A percentile compares a stretch with the other conserved stretches of the same genome.
Conservation (phyloP, 495 filamentous ascomycete species). For the Darksidea phi region DNA sequence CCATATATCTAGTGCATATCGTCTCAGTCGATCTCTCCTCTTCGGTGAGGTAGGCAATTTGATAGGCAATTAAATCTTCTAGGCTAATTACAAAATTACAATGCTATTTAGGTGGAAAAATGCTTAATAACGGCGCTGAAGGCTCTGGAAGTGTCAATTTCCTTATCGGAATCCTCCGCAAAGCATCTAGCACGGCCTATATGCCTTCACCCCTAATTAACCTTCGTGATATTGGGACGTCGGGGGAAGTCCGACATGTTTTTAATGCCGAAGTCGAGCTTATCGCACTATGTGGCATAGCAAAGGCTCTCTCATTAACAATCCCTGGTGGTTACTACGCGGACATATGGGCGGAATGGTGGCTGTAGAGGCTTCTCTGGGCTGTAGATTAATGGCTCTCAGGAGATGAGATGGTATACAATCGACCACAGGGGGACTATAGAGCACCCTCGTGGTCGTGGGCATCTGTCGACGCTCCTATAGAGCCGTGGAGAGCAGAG, state of each 20-base stretch:
- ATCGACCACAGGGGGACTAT: not conserved
- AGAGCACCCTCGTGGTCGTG: not conserved
- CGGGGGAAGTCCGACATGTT: not conserved
- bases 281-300: not conserved
- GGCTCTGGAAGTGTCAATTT: not conserved
- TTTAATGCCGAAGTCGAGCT: not conserved
- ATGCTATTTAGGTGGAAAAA: too few species aligned
- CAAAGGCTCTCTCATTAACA: not conserved
- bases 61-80: not conserved
- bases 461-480: not conserved
- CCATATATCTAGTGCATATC: not conserved
- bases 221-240: not conserved
- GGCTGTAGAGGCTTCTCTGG: not conserved
- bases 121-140: not conserved
- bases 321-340: not conserved
- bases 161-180: not conserved
- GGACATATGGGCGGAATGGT: not conserved
- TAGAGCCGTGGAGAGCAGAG: not conserved
- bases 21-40: not conserved
- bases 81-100: too few species aligned
- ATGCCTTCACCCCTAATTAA: not conserved
- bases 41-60: not conserved
- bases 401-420: not conserved
- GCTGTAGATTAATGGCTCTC: not conserved
- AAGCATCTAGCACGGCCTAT: not conserved